Conservation (phyloP, 2,329 filamentous ascomycete species). For the Penicillium sp. region DNA sequence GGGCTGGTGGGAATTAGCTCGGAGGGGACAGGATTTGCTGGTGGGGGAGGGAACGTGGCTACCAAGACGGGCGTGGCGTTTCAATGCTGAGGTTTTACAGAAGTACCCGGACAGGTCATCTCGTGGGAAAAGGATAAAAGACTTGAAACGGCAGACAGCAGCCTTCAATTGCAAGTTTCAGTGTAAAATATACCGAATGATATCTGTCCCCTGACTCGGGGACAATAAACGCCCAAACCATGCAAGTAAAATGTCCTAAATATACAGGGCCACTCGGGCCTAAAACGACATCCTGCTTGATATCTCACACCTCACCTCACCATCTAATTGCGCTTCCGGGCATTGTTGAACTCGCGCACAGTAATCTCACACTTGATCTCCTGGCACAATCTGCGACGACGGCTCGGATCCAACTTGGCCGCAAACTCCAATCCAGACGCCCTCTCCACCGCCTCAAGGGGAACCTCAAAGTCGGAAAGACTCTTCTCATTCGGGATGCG, state of each 20-base stretch:
- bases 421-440: conserved; percentile 93
- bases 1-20: conserved; percentile 80
- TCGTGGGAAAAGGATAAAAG: not conserved
- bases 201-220: conserved; percentile 18
- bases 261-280: conserved; percentile 27
- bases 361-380: conserved; percentile 85
- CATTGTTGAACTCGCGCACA: conserved; percentile 76
- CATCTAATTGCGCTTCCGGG: conserved; percentile 53
- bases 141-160: not conserved
- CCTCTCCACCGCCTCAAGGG: conserved; percentile 87
- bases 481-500: conserved; percentile 86
- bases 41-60: conserved; percentile 81
- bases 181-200: conserved; percentile 20
- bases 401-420: conserved; percentile 72
- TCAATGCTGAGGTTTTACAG: conserved; percentile 65
- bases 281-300: conserved; percentile 1
- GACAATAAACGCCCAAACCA: conserved; percentile 33
- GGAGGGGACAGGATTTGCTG: conserved; percentile 92
- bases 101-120: not conserved
- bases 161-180: conserved; percentile 15
- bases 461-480: conserved; percentile 90
- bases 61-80: conserved; percentile 81
- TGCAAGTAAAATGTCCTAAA: conserved; percentile 33
- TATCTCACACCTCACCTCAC: not conserved
- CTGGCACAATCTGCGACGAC: conserved; percentile 80